phyloP scores from a whole-genome alignment of 108 stramenopile species.

The Mediolabrus comicus region DNA sequence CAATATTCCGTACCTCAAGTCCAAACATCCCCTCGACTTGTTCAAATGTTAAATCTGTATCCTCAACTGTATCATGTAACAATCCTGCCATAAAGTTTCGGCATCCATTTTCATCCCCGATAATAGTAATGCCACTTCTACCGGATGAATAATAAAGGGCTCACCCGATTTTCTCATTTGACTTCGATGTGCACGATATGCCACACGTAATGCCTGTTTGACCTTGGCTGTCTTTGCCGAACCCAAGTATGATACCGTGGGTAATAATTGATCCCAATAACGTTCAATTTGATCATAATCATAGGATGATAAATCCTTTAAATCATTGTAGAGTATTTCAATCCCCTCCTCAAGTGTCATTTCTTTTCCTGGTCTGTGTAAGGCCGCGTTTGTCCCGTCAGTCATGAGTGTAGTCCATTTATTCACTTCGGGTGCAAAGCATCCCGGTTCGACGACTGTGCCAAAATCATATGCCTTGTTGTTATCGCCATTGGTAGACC shows the following conservation, averaged over 20 bases:
- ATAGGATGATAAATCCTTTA: constrained; percentile 55
- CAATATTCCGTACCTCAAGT: constrained; percentile 77
- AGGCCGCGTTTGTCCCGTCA: constrained; percentile 44
- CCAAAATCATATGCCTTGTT: constrained; percentile 29
- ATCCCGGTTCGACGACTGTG: constrained; percentile 5
- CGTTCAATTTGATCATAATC: constrained; percentile 67
- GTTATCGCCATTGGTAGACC: no score
- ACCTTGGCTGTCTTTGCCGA: constrained; percentile 52
- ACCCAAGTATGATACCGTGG: constrained; percentile 68
- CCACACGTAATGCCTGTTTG: constrained; percentile 74
- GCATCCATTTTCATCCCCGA: constrained; percentile 91
- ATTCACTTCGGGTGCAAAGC: constrained; percentile 67
- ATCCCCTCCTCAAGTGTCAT: constrained; percentile 49
- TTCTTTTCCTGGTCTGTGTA: constrained; percentile 35
- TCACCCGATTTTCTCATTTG: constrained; percentile 92
- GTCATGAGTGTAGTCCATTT: constrained; percentile 79
- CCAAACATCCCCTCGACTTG: constrained; percentile 94
- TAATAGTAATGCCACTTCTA: constrained; percentile 84
- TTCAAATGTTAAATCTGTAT: constrained; percentile 91
- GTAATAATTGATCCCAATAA: constrained; percentile 77
- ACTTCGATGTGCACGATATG: constrained; percentile 86
- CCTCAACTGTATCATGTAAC: constrained; percentile 98
- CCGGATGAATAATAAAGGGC: constrained; percentile 94
- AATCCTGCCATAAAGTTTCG: constrained; percentile 91
- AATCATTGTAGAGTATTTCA: constrained; percentile 62